phyloP scores from a whole-genome alignment of 176 grass and related monocot genomes.

The Themeda triandra region DNA sequence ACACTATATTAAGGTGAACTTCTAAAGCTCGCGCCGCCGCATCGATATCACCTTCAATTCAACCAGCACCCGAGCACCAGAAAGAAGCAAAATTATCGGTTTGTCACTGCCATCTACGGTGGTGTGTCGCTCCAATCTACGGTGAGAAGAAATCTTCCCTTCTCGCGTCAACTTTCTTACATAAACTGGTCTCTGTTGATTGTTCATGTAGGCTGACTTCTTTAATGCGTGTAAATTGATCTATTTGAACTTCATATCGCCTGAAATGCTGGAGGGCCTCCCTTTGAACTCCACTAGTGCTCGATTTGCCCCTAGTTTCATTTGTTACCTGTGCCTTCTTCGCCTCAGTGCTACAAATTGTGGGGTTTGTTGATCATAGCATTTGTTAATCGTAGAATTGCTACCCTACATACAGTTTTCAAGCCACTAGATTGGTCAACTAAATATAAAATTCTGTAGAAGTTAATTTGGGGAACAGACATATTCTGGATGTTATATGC shows the following conservation, averaged over 20 bases:
- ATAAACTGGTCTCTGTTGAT: background rate
- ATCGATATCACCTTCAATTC: background rate
- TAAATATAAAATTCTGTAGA: background rate
- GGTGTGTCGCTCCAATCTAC: background rate
- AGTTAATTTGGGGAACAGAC: too few species aligned
- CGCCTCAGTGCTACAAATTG: background rate
- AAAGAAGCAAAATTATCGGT: conserved; percentile 13
- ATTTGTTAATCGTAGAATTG: background rate
- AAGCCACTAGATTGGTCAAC: background rate
- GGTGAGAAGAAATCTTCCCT: background rate
- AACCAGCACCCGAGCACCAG: background rate
- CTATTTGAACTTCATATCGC: background rate
- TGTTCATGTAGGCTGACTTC: background rate
- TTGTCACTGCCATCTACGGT: background rate
- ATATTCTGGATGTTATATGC: too few species aligned
- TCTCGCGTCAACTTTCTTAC: background rate
- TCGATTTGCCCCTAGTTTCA: background rate
- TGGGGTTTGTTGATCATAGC: background rate
- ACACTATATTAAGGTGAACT: conserved; percentile 2
- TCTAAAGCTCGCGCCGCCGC: conserved; percentile 9
- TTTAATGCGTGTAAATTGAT: background rate
- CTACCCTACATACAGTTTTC: background rate
- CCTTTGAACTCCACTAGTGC: background rate
- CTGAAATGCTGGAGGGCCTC: background rate
- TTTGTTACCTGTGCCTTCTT: background rate